Evolutionary conservation across 2,329 filamentous ascomycete genomes (phyloP).

Genomic region (Aureobasidium namibiae): DNA sequence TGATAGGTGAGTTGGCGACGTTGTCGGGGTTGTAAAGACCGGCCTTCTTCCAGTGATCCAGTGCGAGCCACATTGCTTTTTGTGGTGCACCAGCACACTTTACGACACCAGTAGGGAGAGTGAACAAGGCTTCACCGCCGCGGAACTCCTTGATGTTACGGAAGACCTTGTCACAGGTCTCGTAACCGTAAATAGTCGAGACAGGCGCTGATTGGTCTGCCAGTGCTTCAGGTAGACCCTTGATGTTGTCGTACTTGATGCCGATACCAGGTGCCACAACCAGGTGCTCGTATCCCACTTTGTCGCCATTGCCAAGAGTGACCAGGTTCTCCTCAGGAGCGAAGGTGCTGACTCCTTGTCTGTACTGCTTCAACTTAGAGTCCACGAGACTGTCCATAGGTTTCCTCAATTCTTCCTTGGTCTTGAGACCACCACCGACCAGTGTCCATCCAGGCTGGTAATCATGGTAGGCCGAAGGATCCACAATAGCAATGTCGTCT

Average conservation of each 20-base stretch:
- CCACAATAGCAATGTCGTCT: constrained; percentile 57
- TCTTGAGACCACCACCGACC: constrained; percentile 58
- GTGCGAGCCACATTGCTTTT: constrained; percentile 35
- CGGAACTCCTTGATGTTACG: constrained; percentile 25
- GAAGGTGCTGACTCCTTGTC: constrained; percentile 42
- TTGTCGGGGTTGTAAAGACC: constrained; percentile 26
- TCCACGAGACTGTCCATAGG: constrained; percentile 47
- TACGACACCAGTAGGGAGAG: constrained; percentile 31
- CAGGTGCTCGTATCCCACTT: constrained; percentile 55
- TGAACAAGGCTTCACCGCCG: constrained; percentile 31
- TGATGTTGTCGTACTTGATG: constrained; percentile 16
- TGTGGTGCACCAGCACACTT: constrained; percentile 34
- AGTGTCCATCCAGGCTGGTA: constrained; percentile 65
- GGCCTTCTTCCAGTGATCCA: constrained; percentile 30
- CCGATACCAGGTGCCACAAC: constrained; percentile 46
- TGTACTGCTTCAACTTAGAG: constrained; percentile 55
- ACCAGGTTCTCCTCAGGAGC: constrained; percentile 49
- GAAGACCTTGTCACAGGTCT: constrained; percentile 31
- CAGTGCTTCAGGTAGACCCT: constrained; percentile 24
- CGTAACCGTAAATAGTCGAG: constrained; percentile 31
- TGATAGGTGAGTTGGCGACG: constrained; percentile 24
- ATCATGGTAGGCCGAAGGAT: constrained; percentile 56
- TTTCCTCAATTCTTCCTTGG: constrained; percentile 48
- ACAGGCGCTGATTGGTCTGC: constrained; percentile 27
- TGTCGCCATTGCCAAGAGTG: constrained; percentile 47